These are phyloP conservation scores for Vicia sativa DNA, from an alignment of 306 rosid species.

Conservation along the genomic window DNA sequence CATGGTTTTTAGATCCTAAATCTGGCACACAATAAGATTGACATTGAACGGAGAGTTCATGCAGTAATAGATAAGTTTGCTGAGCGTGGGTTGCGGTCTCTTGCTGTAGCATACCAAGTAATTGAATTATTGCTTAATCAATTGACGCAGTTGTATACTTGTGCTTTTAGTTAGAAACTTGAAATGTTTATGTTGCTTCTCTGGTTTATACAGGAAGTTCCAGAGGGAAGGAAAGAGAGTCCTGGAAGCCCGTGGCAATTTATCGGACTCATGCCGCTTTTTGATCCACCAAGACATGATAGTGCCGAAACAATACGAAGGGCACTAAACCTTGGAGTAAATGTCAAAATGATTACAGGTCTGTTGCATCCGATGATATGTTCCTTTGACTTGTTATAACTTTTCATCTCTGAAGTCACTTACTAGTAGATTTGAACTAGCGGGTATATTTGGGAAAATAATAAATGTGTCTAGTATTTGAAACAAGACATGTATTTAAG, in stretches of 20 bases:
- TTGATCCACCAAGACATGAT: conserved; percentile 98
- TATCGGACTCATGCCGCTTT: conserved; percentile 89
- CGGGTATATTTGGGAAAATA: not conserved
- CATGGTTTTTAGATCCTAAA: conserved; percentile 65
- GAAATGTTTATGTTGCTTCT: conserved; percentile 23
- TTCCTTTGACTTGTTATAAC: conserved; percentile 18
- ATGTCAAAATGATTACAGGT: conserved; percentile 99
- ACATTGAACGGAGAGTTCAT: conserved; percentile 90
- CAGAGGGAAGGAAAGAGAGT: conserved; percentile 90
- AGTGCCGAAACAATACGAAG: conserved; percentile 98
- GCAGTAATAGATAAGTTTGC: conserved; percentile 93
- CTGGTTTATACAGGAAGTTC: conserved; percentile 75
- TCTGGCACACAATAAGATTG: conserved; percentile 87
- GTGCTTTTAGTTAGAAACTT: conserved; percentile 10
- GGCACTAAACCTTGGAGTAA: conserved; percentile 98
- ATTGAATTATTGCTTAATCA: conserved; percentile 33
- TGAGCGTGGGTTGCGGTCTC: conserved; percentile 94
- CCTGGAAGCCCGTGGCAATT: conserved; percentile 98
- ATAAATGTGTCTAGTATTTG: not conserved
- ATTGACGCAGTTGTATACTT: conserved; percentile 1
- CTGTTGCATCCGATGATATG: conserved; percentile 24
- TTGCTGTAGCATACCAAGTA: conserved; percentile 97
- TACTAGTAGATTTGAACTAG: not conserved
- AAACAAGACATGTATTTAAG: not conserved
- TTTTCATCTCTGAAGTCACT: not conserved